phyloP scores from a whole-genome alignment of 129 eudicot genomes.

The Logfia minima region DNA sequence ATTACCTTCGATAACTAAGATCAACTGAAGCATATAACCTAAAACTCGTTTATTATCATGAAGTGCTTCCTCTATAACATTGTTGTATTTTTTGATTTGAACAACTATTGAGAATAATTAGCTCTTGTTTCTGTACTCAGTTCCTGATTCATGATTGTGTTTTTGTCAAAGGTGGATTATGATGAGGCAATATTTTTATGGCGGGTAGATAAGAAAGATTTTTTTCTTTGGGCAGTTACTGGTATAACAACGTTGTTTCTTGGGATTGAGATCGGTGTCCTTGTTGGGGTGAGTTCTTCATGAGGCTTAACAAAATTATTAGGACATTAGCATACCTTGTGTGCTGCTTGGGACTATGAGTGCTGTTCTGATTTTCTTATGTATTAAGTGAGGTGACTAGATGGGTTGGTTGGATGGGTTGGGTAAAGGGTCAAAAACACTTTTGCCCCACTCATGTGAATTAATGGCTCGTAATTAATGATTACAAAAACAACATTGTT shows the following conservation, averaged over 20 bases:
- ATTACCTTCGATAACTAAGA: not conserved
- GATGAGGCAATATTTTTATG: conserved; percentile 91
- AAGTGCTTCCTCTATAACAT: not conserved
- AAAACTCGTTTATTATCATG: not conserved
- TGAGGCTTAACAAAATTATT: not conserved
- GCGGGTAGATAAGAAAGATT: conserved; percentile 89
- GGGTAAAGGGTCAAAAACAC: no score
- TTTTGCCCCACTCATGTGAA: no score
- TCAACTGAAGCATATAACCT: not conserved
- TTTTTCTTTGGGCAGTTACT: conserved; percentile 88
- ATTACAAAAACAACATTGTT: no score
- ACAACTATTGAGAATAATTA: not conserved
- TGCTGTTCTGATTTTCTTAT: not conserved
- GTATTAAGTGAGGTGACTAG: not conserved
- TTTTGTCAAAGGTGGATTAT: conserved; percentile 78
- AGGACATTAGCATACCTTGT: not conserved
- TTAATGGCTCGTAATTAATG: no score
- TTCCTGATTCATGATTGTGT: conserved; percentile 19
- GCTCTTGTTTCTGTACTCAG: conserved; percentile 1
- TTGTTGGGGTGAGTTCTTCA: conserved; percentile 74
- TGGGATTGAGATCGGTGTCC: conserved; percentile 96
- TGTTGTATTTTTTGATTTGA: not conserved
- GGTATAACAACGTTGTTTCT: conserved; percentile 72
- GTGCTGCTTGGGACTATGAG: not conserved
- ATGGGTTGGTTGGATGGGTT: no score